A percentile compares a stretch with the other conserved stretches of the same genome.
Evolutionary conservation across 306 rosid genomes (phyloP).

Genomic region (Prunus salicina): DNA sequence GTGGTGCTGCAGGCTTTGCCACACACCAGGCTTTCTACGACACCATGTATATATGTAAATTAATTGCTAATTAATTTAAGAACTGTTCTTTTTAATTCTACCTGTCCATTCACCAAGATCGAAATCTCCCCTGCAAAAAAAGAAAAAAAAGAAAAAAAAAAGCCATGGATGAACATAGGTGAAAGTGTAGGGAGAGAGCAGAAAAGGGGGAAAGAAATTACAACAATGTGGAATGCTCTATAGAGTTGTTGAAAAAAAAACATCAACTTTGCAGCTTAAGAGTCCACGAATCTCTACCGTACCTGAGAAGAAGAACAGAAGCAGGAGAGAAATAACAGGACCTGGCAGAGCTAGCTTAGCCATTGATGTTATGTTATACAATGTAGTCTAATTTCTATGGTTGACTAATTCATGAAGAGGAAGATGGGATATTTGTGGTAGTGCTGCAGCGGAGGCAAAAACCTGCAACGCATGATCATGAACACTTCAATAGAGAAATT

Average conservation of each 20-base stretch:
- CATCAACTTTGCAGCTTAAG: neutral
- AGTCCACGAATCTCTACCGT: neutral
- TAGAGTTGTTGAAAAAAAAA: neutral
- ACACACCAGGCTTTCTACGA: constrained; percentile 27
- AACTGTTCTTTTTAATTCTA: neutral
- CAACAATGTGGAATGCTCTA: neutral
- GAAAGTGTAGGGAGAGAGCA: neutral
- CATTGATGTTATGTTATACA: neutral
- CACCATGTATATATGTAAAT: neutral
- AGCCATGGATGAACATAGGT: neutral
- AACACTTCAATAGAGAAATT: neutral
- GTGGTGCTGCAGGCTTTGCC: constrained; percentile 19
- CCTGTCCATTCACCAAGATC: neutral
- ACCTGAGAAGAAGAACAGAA: constrained; percentile 10
- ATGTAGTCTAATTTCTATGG: neutral
- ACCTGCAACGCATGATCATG: neutral
- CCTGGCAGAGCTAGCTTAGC: neutral
- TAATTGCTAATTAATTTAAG: neutral
- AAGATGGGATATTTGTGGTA: neutral
- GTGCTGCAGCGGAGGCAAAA: no score
- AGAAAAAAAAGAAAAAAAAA: neutral
- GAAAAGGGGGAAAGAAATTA: neutral
- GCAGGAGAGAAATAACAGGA: neutral
- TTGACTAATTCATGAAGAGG: neutral
- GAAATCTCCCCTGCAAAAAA: neutral